Conservation (phyloP, 2,329 filamentous ascomycete species). For the Anthostomella pinea region DNA sequence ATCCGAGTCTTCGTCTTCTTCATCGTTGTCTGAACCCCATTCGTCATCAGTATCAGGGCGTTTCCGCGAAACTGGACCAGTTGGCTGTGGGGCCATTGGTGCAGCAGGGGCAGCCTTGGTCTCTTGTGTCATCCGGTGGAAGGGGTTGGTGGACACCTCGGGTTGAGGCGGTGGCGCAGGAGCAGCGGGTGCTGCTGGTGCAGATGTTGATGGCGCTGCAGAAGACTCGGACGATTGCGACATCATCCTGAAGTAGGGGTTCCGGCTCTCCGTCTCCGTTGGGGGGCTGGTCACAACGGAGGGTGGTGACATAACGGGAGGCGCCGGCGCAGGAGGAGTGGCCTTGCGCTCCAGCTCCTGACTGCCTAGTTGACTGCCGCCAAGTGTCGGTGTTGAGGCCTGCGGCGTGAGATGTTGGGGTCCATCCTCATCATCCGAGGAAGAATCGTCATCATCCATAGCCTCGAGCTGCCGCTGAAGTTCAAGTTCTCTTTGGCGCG, state of each 20-base stretch:
- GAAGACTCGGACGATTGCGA: conserved; percentile 62
- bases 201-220: conserved; percentile 38
- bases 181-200: conserved; percentile 42
- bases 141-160: conserved; percentile 85
- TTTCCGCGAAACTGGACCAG: conserved; percentile 52
- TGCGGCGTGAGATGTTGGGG: conserved; percentile 66
- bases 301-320: conserved; percentile 48
- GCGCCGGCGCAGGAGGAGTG: conserved; percentile 47
- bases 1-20: conserved; percentile 68
- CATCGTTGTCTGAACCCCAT: conserved; percentile 76
- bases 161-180: conserved; percentile 40
- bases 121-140: conserved; percentile 79
- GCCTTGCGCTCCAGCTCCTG: conserved; percentile 53
- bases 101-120: conserved; percentile 42
- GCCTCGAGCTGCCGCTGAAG: conserved; percentile 82
- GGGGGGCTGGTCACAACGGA: conserved; percentile 52
- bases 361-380: conserved; percentile 49
- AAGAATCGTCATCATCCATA: conserved; percentile 69
- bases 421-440: conserved; percentile 78
- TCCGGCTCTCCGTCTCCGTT: conserved; percentile 76
- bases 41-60: conserved; percentile 61
- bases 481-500: conserved; percentile 84
- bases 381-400: conserved; percentile 56
- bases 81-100: conserved; percentile 42
- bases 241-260: conserved; percentile 92